Conservation (phyloP, 2,329 filamentous ascomycete species). For the Trichoderma endophyticum region DNA sequence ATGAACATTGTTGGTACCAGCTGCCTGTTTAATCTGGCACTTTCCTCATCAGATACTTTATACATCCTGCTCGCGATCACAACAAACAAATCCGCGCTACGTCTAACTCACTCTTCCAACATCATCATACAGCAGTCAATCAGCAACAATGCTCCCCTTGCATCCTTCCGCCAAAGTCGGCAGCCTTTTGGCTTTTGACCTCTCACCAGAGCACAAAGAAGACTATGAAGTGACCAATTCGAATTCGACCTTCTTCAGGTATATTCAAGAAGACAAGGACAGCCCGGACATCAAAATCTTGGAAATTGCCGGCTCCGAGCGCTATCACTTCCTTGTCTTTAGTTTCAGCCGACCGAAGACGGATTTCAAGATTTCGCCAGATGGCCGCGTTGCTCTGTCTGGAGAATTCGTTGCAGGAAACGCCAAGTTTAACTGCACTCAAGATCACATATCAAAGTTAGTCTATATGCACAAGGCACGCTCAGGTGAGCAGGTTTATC, state of each 20-base stretch:
- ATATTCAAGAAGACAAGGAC: background rate
- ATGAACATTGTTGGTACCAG: background rate
- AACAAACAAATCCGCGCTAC: background rate
- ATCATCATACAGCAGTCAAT: background rate
- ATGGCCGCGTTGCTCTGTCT: background rate
- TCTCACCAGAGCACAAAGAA: background rate
- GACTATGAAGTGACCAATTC: background rate
- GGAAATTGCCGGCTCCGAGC: background rate
- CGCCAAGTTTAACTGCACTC: background rate
- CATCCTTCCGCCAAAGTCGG: background rate
- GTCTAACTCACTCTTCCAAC: background rate
- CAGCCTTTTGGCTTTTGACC: background rate
- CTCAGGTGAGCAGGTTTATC: background rate
- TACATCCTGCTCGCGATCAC: background rate
- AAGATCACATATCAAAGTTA: background rate
- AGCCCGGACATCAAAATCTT: background rate
- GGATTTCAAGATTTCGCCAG: background rate
- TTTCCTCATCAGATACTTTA: background rate
- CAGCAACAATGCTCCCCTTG: background rate
- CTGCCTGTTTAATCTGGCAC: background rate
- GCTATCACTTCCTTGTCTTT: background rate
- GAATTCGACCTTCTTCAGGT: background rate
- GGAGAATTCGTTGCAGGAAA: background rate
- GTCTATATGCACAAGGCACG: background rate
- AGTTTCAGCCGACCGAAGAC: background rate